Evolutionary conservation across 2,329 filamentous ascomycete species (phyloP), one percentile per base, ranked within the genome.

Genomic region (Calycina herbarum): DNA sequence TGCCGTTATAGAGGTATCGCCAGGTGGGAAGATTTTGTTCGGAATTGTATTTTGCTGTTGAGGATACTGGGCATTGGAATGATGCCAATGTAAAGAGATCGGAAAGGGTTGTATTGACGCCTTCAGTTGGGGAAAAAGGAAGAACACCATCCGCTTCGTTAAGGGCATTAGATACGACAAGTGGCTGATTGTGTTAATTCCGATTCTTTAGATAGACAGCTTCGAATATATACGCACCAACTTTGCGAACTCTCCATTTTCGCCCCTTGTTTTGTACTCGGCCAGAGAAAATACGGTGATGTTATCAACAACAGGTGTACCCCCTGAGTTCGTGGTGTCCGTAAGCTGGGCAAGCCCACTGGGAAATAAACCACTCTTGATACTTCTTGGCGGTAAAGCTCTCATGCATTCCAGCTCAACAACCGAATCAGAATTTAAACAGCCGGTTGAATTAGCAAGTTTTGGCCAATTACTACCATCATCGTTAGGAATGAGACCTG

Each of bases 271-370:
- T 15, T 61, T 33, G 54, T 66, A 66, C 20, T 66, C 61, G n/a
- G 56, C 17, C 3, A 60, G 29, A 2, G 61, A 33, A 35, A 64
- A 64, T 6, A 64, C 64, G 5, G 61, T 66, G 5, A 64, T n/a
- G 31, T 66, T 66, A 48, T 66, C 61, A 15, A 66, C 58, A 5
- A 31, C 51, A 57, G 64, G 64, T 13, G 29, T 58, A 31, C 64
- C 60, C 13, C 64, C 61, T 6, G 33, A 29, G 13, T 60, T 35
- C 15, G 42, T 59, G n/a, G 63, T 4, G 33, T 57, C 60, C 24
- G 59, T 59, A 17, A 63, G 58, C 24, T 6, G 27, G 4, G 64
- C 56, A 6, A 48, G 11, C 31, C 61, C 61, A 24, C 38, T 61
- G 2, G 4, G 6, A 13, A 27, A 61, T 51, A 66, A 64, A 0